These are phyloP conservation scores for Plasmodium fragile DNA, from an alignment of 169 alveolate species.

Conservation along the genomic window DNA sequence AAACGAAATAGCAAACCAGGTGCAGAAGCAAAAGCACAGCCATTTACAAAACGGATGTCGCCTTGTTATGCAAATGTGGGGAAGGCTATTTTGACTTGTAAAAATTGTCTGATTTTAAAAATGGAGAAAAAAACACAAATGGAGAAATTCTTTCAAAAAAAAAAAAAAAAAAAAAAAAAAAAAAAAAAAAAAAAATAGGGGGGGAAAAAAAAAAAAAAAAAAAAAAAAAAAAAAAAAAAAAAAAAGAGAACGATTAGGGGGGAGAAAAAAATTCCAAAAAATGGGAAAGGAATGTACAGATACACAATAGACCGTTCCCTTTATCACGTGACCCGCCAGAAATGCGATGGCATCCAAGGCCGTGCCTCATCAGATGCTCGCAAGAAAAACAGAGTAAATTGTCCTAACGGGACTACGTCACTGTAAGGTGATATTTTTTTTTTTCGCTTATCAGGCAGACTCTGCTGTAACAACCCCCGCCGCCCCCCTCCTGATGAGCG, in stretches of 20 bases:
- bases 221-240: no score
- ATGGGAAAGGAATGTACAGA: not conserved
- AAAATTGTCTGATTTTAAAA: not conserved
- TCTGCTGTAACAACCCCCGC: not conserved
- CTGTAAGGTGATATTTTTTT: no score
- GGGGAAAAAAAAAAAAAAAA: no score
- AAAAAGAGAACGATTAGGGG: not conserved
- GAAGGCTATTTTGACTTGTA: not conserved
- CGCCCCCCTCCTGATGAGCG: not conserved
- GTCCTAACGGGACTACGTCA: not conserved
- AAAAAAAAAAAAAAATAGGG: no score
- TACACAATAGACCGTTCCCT: not conserved
- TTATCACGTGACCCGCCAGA: not conserved
- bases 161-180: not conserved
- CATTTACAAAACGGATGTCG: not conserved
- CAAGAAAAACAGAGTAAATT: not conserved
- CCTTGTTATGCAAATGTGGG: not conserved
- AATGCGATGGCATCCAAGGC: not conserved
- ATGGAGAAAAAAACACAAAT: not conserved
- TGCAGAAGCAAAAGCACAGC: not conserved
- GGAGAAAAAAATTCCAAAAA: not conserved
- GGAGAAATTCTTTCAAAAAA: not conserved
- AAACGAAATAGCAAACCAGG: not conserved
- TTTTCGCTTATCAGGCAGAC: not conserved
- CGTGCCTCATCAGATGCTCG: not conserved